A percentile compares a stretch with the other conserved stretches of the same genome.
Evolutionary conservation across 1,284 basidiomycete species (phyloP).

Genomic region (Athelia psychrophila): DNA sequence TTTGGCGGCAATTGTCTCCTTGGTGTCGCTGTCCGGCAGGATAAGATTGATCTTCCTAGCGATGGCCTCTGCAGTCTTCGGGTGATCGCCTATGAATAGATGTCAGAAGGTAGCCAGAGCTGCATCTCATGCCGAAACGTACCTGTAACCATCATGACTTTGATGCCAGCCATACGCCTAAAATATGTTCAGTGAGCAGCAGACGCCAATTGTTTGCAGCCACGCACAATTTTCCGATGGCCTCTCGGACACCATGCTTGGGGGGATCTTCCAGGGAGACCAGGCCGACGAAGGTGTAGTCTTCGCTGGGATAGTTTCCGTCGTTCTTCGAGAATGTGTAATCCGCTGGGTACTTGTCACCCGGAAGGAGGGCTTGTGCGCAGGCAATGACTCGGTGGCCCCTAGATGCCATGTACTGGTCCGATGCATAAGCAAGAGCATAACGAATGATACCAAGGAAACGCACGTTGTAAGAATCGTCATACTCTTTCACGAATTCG

Average conservation of each 20-base stretch:
- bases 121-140: conserved; percentile 5
- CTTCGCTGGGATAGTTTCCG: conserved; percentile 47
- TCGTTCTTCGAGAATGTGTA: conserved; percentile 55
- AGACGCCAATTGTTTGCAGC: neutral
- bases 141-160: conserved; percentile 74
- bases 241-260: conserved; percentile 68
- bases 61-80: conserved; percentile 68
- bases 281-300: conserved; percentile 62
- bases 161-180: conserved; percentile 59
- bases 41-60: conserved; percentile 61
- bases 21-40: conserved; percentile 58
- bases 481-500: conserved; percentile 50
- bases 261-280: conserved; percentile 69
- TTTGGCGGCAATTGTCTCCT: conserved; percentile 53
- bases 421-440: neutral
- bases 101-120: neutral
- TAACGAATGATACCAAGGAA: neutral
- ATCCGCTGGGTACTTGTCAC: conserved; percentile 40
- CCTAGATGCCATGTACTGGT: conserved; percentile 68
- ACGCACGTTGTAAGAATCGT: conserved; percentile 58
- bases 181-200: neutral
- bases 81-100: conserved; percentile 50
- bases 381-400: conserved; percentile 71
- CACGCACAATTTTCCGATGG: conserved; percentile 54
- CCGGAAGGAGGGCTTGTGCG: conserved; percentile 53